Conservation (phyloP, 2,329 filamentous ascomycete genomes). For the Fusarium avenaceum region DNA sequence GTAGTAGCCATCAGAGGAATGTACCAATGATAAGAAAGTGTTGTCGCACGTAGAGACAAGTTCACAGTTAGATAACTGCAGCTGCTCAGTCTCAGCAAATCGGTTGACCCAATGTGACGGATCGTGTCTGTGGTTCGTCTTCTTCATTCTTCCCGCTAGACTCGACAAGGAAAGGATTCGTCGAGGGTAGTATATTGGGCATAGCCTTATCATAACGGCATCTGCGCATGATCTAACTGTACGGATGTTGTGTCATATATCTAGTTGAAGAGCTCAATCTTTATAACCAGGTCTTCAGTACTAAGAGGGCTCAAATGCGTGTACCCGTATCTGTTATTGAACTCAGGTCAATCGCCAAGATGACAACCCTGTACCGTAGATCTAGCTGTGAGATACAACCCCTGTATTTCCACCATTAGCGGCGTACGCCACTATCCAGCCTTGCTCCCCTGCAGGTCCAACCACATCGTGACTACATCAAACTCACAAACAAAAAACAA, state of each 20-base stretch:
- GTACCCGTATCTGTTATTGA: neutral
- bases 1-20: neutral
- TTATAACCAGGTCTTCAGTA: neutral
- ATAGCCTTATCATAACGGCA: neutral
- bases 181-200: neutral
- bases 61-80: neutral
- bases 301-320: neutral
- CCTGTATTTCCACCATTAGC: slow-evolving; percentile 17
- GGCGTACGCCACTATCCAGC: slow-evolving; percentile 24
- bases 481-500: slow-evolving; percentile 10
- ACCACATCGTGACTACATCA: slow-evolving; percentile 1
- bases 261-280: no score
- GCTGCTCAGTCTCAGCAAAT: slow-evolving; percentile 23
- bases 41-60: slow-evolving; percentile 26
- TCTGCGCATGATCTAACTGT: neutral
- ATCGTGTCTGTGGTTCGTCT: slow-evolving; percentile 24
- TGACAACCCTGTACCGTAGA: slow-evolving; percentile 1
- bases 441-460: slow-evolving; percentile 22
- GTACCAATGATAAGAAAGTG: slow-evolving; percentile 15
- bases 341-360: neutral
- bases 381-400: slow-evolving; percentile 1
- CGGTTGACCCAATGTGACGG: slow-evolving; percentile 10
- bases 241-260: neutral
- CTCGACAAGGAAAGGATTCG: slow-evolving; percentile 13
- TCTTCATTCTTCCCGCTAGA: slow-evolving; percentile 2